These are phyloP conservation scores for Picea abies DNA, from an alignment of 83 land plant species.

Conservation along the genomic window DNA sequence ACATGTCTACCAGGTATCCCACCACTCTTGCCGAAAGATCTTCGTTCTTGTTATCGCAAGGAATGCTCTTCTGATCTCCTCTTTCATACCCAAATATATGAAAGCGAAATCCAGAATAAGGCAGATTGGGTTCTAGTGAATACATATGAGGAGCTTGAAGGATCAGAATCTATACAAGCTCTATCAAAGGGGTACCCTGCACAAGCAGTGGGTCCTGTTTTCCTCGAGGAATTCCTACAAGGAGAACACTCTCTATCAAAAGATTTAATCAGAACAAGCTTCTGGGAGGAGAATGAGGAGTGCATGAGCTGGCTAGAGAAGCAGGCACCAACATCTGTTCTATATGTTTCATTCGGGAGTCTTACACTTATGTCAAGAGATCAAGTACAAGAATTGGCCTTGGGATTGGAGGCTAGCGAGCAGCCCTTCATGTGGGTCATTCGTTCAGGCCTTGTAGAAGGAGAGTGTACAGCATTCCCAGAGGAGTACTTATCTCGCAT, in stretches of 20 bases:
- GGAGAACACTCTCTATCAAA: neutral
- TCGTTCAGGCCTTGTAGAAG: slow-evolving; percentile 45
- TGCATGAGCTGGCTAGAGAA: slow-evolving; percentile 46
- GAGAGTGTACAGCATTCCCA: slow-evolving; percentile 8
- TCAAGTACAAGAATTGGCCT: slow-evolving; percentile 42
- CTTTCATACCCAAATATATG: neutral
- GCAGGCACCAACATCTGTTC: slow-evolving; percentile 45
- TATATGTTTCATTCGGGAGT: slow-evolving; percentile 59
- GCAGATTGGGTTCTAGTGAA: slow-evolving; percentile 46
- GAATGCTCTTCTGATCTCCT: neutral
- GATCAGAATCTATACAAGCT: slow-evolving; percentile 19
- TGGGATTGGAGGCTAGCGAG: slow-evolving; percentile 38
- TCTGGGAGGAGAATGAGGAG: neutral
- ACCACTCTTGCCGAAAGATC: slow-evolving; percentile 1
- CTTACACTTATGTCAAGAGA: slow-evolving; percentile 28
- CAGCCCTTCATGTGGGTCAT: slow-evolving; percentile 32
- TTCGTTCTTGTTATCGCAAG: slow-evolving; percentile 1
- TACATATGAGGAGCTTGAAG: slow-evolving; percentile 42
- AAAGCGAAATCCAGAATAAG: slow-evolving; percentile 6
- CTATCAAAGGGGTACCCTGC: slow-evolving; percentile 18
- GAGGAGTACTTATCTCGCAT: slow-evolving; percentile 37
- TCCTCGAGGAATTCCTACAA: neutral
- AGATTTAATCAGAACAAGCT: neutral
- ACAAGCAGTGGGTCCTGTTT: slow-evolving; percentile 41
- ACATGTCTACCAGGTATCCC: neutral